Base-by-base conservation (phyloP, 2,329 filamentous ascomycete genomes). In the Fusarium multiceps region DNA sequence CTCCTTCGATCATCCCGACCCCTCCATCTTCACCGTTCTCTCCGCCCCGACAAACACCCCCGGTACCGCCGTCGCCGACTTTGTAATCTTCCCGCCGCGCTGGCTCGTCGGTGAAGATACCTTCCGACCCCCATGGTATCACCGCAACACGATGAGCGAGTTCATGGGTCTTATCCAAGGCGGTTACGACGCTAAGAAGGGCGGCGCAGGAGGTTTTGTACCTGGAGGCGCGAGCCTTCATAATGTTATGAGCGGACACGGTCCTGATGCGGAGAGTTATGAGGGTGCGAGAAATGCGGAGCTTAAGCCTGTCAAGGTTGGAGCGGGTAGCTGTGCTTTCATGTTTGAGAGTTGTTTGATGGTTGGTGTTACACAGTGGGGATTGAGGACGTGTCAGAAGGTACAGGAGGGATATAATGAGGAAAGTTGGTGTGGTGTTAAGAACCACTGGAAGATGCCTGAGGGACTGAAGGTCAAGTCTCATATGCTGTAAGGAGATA, bases 1-100 rank as follows among this genome's bases (percentile, higher is more conserved):
- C 69, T 91, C 88, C 10, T 93, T 88, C 75, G 92, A 94, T 78
- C 92, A 94, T 75, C 91, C 91, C 2, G 92, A 94, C 75, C 92
- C 92, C 1, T 90, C 87, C 67, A 93, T 94, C 78, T 94, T 91
- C 80, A 93, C 89, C 1, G 90, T 93, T 7, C 83, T 92, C 25
- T 88, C 90, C 2, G 89, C 88, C 4, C 88, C 85, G 27, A 88
- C 88, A n/a, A 79, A 84, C 7, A 85, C 84, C 0, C 83, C 87
- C 0, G 88, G 89, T 8, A 90, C 90, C 0, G 89, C 90, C 14
- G 80, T 91, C 4, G 89, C 89, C 9, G 90, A 93, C 80, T 92
- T 93, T 72, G 88, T 92, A 73, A 89, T 92, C 78, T 92, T 93
- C 80, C 89, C 90, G 12, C 90, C 90, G 3, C 85, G 90, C 53